Evolutionary conservation across 2,329 filamentous ascomycete genomes (phyloP), one percentile per base, ranked within the genome.

Genomic region (Botrytis sinoallii): DNA sequence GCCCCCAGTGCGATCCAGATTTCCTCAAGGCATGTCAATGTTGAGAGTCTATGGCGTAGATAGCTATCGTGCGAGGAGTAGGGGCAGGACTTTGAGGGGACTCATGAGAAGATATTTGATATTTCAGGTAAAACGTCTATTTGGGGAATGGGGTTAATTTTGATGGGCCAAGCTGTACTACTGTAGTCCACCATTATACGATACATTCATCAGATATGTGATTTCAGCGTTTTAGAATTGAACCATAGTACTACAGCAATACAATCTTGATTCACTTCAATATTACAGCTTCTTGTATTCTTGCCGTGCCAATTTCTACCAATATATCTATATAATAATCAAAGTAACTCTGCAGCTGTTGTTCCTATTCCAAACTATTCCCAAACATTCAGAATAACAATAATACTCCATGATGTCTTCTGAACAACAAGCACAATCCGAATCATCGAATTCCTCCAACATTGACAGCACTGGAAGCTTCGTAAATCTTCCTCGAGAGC

Each of bases 121-220:
- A 29, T 29, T 42, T n/a, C 12, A 44, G 14, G 18, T n/a, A 8
- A 63, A 29, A 5, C 4, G 16, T 7, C 0, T 38, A 42, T 29
- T 5, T n/a, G 7, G 5, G n/a, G 38, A n/a, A 29, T 64, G 14
- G 14, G 38, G 1, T 42, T 20, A 3, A 20, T 6, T 29, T 42
- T 29, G 16, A 10, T 29, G 14, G 8, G 4, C 61, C 4, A 20
- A 29, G 22, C 12, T 64, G 38, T 20, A 64, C 14, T 4, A 12
- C 12, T 10, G 8, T 1, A 20, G 2, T 20, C 38, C 10, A 16
- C 5, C 7, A 6, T 16, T 5, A 22, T 25, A 3, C 32, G 3
- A 61, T 2, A 25, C 20, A 38, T 38, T 12, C 22, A 61, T 12
- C 32, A 38, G 10, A 61, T 32, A 61, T 61, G 20, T 14, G 35